Base-by-base conservation (phyloP, 495 filamentous ascomycete genomes). In the Aspergillus indologenus region DNA sequence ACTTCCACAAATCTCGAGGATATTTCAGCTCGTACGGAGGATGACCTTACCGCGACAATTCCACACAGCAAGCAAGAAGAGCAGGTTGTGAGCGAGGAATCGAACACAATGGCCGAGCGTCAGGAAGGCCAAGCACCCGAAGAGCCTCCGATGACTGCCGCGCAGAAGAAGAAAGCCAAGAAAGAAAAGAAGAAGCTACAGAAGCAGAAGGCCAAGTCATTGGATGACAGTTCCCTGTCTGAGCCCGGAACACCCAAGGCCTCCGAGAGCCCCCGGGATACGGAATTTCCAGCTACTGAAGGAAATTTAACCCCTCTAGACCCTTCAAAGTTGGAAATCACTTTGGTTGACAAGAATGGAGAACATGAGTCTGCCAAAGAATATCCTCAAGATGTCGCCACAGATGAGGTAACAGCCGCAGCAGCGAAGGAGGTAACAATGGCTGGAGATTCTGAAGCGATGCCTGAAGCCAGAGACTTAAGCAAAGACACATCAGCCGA, bases 141-240 rank as follows among this genome's bases (percentile, higher is more conserved):
- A 17, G 46, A 54, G 9, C 24, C 45, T 40, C 60, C 59, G 1
- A 48, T 64, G 57, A 61, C 65, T 0, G 53, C 60, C 15, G 61
- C 59, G n/a, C 57, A 60, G 50, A 69, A 50, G 21, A 63, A 64
- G 61, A 68, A 56, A 42, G 62, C 50, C 3, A 68, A 60, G 50
- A 65, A 65, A 22, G 60, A 68, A 3, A 68, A 53, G 53, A 63
- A 64, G 45, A 64, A 68, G 59, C 61, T 64, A 22, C 56, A 61
- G 59, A 65, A 68, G 43, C 56, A 59, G 17, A 59, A 62, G 22
- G 59, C 62, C 23, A 49, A 46, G 22, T 56, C 50, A n/a, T 1
- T 52, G 12, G 57, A 57, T 22, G 61, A 63, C n/a, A 15, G 46
- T 11, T 31, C 45, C 8, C 1, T 49, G 15, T 24, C 55, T 45